phyloP scores from a whole-genome alignment of 108 stramenopile species.

The Pseudonitzschia multiseries region DNA sequence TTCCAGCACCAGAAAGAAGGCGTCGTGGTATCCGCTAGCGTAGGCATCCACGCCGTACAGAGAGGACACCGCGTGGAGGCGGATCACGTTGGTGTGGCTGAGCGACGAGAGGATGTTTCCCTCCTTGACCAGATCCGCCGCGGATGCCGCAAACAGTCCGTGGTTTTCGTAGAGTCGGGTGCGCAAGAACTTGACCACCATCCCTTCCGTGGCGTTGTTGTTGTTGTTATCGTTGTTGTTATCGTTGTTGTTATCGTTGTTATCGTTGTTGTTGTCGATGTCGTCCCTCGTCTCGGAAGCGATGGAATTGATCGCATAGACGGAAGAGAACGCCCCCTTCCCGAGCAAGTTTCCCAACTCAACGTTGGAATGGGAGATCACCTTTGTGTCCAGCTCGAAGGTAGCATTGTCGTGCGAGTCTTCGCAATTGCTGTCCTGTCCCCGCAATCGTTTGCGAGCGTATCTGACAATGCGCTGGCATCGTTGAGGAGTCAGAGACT shows the following conservation, averaged over 20 bases:
- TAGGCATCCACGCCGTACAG: conserved; percentile 9
- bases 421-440: background rate
- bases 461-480: conserved; percentile 10
- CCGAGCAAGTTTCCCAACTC: conserved; percentile 59
- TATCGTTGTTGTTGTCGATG: background rate
- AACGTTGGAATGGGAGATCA: conserved; percentile 30
- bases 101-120: conserved; percentile 19
- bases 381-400: background rate
- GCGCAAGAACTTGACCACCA: conserved; percentile 32
- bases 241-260: background rate
- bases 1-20: conserved; percentile 53
- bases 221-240: background rate
- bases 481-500: background rate
- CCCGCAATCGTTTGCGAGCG: conserved; percentile 8
- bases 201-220: background rate
- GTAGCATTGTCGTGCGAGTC: background rate
- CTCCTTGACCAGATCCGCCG: conserved; percentile 38
- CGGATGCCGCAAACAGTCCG: conserved; percentile 33
- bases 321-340: conserved; percentile 64
- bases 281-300: too few species aligned
- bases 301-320: conserved; percentile 47
- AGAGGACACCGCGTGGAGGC: conserved; percentile 16
- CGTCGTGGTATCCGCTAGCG: conserved; percentile 33
- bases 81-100: conserved; percentile 10
- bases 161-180: conserved; percentile 27